A percentile compares a stretch with the other conserved stretches of the same genome.
Evolutionary conservation across 768 basidiomycete species (phyloP).

Genomic region (Suillus americanus): DNA sequence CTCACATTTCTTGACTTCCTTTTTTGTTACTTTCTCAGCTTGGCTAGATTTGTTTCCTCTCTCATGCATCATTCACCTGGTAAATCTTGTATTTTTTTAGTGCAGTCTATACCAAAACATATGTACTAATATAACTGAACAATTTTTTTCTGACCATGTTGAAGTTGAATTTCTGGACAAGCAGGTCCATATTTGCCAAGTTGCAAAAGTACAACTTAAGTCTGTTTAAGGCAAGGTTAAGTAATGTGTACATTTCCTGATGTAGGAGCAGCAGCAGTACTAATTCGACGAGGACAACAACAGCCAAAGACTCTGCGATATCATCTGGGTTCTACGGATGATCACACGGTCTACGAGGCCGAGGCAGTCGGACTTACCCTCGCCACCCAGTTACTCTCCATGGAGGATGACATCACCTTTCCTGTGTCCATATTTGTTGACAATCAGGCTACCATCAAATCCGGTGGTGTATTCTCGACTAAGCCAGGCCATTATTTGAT

Average conservation of each 20-base stretch:
- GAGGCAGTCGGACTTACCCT: constrained; percentile 21
- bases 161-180: no score
- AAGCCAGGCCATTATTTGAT: constrained; percentile 3
- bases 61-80: no score
- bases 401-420: not conserved
- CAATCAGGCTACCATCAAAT: constrained; percentile 28
- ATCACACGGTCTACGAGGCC: constrained; percentile 27
- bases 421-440: constrained; percentile 15
- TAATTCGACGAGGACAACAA: not conserved
- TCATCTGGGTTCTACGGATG: constrained; percentile 5
- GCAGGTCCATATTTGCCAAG: not conserved
- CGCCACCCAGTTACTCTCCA: constrained; percentile 11
- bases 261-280: constrained; percentile 23
- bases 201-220: rapidly evolving
- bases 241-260: constrained; percentile 8
- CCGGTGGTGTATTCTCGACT: constrained; percentile 4
- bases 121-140: no score
- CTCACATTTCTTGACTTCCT: rapidly evolving
- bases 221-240: constrained; percentile 14
- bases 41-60: no score
- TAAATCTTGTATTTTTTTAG: no score
- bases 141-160: no score
- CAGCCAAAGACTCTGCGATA: not conserved
- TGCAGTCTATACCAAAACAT: no score
- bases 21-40: not conserved